Evolutionary conservation across 805 yeast genomes (phyloP).

Genomic region (Jamesozyma spencerorum): DNA sequence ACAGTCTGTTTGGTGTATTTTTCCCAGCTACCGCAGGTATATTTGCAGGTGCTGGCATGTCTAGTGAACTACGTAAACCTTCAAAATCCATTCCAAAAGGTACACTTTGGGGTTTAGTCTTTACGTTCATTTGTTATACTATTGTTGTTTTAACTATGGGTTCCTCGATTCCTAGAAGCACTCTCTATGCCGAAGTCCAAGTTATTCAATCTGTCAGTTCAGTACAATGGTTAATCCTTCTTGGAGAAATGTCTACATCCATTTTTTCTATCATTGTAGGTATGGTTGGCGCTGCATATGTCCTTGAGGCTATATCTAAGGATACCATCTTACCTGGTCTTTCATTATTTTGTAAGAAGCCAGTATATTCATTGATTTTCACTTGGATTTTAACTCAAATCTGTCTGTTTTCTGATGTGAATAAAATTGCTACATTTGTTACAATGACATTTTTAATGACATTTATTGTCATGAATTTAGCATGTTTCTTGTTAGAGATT

Average conservation of each 20-base stretch:
- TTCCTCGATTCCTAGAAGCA: conserved; percentile 64
- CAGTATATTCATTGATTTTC: conserved; percentile 54
- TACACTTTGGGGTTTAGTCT: conserved; percentile 72
- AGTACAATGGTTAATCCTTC: conserved; percentile 54
- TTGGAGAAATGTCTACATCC: conserved; percentile 90
- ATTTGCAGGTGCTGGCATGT: conserved; percentile 98
- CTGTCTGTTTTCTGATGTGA: conserved; percentile 81
- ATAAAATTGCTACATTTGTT: conserved; percentile 87
- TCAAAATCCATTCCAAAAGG: conserved; percentile 88
- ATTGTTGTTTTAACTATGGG: conserved; percentile 80
- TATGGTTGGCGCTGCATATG: conserved; percentile 87
- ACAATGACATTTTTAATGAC: conserved; percentile 98
- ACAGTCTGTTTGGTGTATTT: conserved; percentile 84
- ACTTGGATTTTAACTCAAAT: conserved; percentile 81
- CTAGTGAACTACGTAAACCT: conserved; percentile 83
- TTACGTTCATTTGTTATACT: conserved; percentile 70
- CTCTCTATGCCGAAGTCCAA: conserved; percentile 71
- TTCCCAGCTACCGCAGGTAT: conserved; percentile 99
- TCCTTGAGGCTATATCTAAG: conserved; percentile 82
- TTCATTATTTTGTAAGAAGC: conserved; percentile 51
- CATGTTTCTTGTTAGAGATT: conserved; percentile 78
- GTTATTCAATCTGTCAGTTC: conserved; percentile 75
- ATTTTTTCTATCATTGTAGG: conserved; percentile 92
- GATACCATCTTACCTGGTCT: conserved; percentile 84
- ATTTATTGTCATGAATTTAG: conserved; percentile 84